Conservation (phyloP, 2,329 filamentous ascomycete species). For the Magnaporthiopsis incrustans region DNA sequence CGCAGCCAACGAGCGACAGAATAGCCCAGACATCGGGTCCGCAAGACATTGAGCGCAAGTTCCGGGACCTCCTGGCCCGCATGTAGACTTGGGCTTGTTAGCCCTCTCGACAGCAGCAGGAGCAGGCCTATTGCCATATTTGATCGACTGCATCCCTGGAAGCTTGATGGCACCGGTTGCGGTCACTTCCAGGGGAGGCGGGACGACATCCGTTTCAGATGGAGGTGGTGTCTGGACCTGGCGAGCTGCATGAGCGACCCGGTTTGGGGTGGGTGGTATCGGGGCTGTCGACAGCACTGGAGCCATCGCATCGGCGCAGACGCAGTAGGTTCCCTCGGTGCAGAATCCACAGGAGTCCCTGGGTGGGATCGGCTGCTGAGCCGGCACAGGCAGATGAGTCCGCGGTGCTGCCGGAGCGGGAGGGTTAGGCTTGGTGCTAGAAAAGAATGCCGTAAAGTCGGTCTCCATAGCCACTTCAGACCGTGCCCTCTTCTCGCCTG, state of each 20-base stretch:
- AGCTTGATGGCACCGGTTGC: conserved; percentile 54
- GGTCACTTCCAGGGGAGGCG: conserved; percentile 50
- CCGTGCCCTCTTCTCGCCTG: conserved; percentile 49
- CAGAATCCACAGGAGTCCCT: conserved; percentile 76
- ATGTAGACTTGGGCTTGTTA: conserved; percentile 24
- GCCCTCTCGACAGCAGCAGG: conserved; percentile 11
- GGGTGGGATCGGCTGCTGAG: conserved; percentile 28
- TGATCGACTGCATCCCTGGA: conserved; percentile 32
- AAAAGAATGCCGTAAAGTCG: conserved; percentile 64
- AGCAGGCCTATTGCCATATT: conserved; percentile 20
- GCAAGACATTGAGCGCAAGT: conserved; percentile 71
- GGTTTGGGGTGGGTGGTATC: conserved; percentile 28
- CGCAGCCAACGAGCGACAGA: conserved; percentile 74
- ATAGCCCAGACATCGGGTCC: conserved; percentile 72
- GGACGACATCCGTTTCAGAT: conserved; percentile 52
- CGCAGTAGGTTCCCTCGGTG: conserved; percentile 71
- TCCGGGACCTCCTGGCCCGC: conserved; percentile 63
- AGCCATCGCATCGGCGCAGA: conserved; percentile 57
- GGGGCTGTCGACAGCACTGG: conserved; percentile 26
- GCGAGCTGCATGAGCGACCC: conserved; percentile 27
- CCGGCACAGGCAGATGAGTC: neutral
- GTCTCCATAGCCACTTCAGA: conserved; percentile 52
- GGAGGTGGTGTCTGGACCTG: conserved; percentile 51
- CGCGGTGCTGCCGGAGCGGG: conserved; percentile 12
- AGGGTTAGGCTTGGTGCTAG: conserved; percentile 31